Evolutionary conservation across 768 basidiomycete genomes (phyloP), one percentile per base, ranked within the genome.

Genomic region (Boletus sensibilis): DNA sequence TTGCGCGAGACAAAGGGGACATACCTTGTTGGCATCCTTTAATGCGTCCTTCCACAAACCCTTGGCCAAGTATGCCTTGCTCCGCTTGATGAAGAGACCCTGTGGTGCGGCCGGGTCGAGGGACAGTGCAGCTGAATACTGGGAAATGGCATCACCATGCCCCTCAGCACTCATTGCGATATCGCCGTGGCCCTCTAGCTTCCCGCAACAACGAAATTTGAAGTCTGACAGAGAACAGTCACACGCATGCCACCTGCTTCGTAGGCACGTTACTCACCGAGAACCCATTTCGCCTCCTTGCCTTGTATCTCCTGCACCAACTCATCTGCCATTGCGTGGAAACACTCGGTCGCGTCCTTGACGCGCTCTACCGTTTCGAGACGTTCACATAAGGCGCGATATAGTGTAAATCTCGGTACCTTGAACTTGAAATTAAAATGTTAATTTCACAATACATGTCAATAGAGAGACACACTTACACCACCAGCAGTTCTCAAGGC

Each of bases 1-100:
- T 4, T 18, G 31, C 16, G 3, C 16, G 31, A 34, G 18, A 46
- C 18, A 35, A 46, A 5, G 1, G 3, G 18, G n/a, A n/a, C 39
- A 8, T 16, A 62, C 58, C 40, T 49, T 20, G 2, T 61, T 44
- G 12, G 61, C 58, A 33, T 60, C 61, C 12, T 42, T 27, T 5
- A 60, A 38, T 1, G 58, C 58, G 14, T 53, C 41, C 35, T 33
- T 37, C 52, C 46, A 58, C n/a, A 10, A 25, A 9, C 43, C 38
- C 5, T 12, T 41, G 7, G 11, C 41, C 1, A 41, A 0, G 10
- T 41, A 45, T 2, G 44, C 44, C 27, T 54, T 52, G 47, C 61
- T 62, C 37, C 61, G 59, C 31, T 54, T 52, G 5, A 45, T 14
- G 6, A 51, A n/a, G n/a, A 62, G 33, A 16, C 18, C 8, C 10